Percentiles rank a stretch among this genome's conserved stretches.
Conservation (phyloP, 768 basidiomycete species). For the Naganishia vaughanmartiniae region DNA sequence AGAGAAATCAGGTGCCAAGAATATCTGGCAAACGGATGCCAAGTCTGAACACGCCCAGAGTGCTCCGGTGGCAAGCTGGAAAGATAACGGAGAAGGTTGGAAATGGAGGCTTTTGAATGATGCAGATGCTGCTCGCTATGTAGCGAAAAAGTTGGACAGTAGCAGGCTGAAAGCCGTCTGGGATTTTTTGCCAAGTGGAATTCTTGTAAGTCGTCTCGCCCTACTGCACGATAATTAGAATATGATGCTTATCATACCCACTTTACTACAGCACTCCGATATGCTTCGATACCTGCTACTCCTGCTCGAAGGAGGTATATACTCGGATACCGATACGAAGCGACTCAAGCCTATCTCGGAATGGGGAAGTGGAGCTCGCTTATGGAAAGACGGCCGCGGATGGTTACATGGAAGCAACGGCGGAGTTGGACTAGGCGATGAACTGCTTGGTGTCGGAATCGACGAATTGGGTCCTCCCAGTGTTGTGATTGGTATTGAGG, state of each 20-base stretch:
- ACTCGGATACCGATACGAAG: slow-evolving; percentile 53
- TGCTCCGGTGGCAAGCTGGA: slow-evolving; percentile 39
- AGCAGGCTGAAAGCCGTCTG: slow-evolving; percentile 43
- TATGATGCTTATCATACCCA: neutral
- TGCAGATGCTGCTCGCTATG: slow-evolving; percentile 38
- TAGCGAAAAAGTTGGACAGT: slow-evolving; percentile 32
- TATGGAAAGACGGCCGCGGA: slow-evolving; percentile 40
- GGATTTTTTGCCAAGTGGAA: slow-evolving; percentile 46
- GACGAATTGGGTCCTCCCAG: slow-evolving; percentile 41
- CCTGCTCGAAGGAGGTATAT: slow-evolving; percentile 49
- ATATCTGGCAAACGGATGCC: slow-evolving; percentile 50
- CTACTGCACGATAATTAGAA: neutral
- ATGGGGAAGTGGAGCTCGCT: slow-evolving; percentile 45
- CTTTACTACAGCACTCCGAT: slow-evolving; percentile 41
- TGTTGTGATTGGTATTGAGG: slow-evolving; percentile 55
- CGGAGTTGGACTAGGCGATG: slow-evolving; percentile 30
- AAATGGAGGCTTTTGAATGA: slow-evolving; percentile 45
- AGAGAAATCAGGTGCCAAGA: slow-evolving; percentile 29
- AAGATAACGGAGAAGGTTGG: slow-evolving; percentile 45
- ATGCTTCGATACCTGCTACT: slow-evolving; percentile 47
- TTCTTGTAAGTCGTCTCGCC: slow-evolving; percentile 40
- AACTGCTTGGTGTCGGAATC: slow-evolving; percentile 27
- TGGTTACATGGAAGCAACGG: slow-evolving; percentile 31
- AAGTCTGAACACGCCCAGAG: slow-evolving; percentile 26
- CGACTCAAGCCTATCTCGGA: slow-evolving; percentile 46